Conservation (phyloP, 805 yeast species). For the Yamadazyma philogaea region DNA sequence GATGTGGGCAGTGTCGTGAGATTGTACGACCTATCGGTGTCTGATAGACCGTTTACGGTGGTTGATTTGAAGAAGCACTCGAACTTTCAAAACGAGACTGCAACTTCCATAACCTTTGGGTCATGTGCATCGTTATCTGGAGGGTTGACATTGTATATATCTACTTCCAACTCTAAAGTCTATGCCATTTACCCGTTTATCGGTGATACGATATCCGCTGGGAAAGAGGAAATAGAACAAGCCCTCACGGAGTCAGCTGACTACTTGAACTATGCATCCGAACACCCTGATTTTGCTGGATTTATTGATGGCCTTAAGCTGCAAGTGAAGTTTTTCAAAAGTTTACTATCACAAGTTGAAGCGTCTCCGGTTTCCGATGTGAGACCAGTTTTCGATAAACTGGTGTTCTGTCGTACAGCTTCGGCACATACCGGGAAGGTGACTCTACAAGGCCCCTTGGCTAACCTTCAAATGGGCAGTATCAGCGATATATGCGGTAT, state of each 20-base stretch:
- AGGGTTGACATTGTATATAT: slow-evolving; percentile 27
- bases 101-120: slow-evolving; percentile 30
- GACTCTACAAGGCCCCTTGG: slow-evolving; percentile 23
- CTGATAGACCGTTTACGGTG: not conserved
- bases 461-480: slow-evolving; percentile 7
- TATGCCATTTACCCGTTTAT: slow-evolving; percentile 31
- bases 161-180: slow-evolving; percentile 19
- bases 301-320: not conserved
- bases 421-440: not conserved
- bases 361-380: slow-evolving; percentile 8
- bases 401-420: not conserved
- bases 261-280: not conserved
- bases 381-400: not conserved
- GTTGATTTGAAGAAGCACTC: slow-evolving; percentile 16
- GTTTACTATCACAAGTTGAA: not conserved
- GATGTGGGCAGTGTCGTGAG: slow-evolving; percentile 17
- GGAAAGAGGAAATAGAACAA: slow-evolving; percentile 6
- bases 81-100: slow-evolving; percentile 14
- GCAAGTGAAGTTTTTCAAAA: slow-evolving; percentile 5
- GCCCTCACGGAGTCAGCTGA: slow-evolving; percentile 13
- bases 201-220: slow-evolving; percentile 3
- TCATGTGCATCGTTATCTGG: slow-evolving; percentile 22
- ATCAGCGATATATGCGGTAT: slow-evolving; percentile 16
- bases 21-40: slow-evolving; percentile 9
- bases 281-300: not conserved